phyloP scores from a whole-genome alignment of 2,329 filamentous ascomycete species.

The Periconia macrospinosa region DNA sequence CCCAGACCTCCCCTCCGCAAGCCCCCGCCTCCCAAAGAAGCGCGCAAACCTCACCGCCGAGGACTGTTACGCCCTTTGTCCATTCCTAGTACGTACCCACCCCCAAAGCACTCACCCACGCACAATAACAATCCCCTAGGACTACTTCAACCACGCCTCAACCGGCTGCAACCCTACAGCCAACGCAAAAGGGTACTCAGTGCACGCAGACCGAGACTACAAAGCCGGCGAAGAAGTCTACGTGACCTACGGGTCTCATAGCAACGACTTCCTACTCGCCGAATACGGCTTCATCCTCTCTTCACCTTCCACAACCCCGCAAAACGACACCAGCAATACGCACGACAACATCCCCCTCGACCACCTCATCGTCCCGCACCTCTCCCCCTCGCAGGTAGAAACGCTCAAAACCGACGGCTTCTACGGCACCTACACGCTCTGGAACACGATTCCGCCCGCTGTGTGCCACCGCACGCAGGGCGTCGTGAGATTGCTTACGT shows the following conservation, averaged over 20 bases:
- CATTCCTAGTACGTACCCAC: constrained; percentile 53
- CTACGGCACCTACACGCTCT: constrained; percentile 38
- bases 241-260: constrained; percentile 70
- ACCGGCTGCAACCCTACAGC: constrained; percentile 57
- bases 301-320: not conserved
- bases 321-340: constrained; percentile 19
- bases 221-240: constrained; percentile 64
- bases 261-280: constrained; percentile 71
- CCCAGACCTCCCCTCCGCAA: constrained; percentile 41
- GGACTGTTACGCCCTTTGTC: constrained; percentile 70
- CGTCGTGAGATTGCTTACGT: constrained; percentile 41
- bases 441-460: constrained; percentile 19
- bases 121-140: constrained; percentile 27
- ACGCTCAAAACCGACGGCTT: constrained; percentile 49
- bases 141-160: constrained; percentile 67
- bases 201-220: constrained; percentile 57
- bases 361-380: constrained; percentile 43
- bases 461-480: constrained; percentile 51
- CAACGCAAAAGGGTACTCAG: constrained; percentile 55
- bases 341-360: constrained; percentile 49
- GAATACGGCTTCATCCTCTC: constrained; percentile 61
- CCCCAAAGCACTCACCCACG: too few relatives aligned
- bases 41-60: constrained; percentile 45
- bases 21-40: constrained; percentile 46
- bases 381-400: constrained; percentile 32